Evolutionary conservation across 2,329 filamentous ascomycete species (phyloP), one percentile per base, ranked within the genome.

Genomic region (Knufia petricola): DNA sequence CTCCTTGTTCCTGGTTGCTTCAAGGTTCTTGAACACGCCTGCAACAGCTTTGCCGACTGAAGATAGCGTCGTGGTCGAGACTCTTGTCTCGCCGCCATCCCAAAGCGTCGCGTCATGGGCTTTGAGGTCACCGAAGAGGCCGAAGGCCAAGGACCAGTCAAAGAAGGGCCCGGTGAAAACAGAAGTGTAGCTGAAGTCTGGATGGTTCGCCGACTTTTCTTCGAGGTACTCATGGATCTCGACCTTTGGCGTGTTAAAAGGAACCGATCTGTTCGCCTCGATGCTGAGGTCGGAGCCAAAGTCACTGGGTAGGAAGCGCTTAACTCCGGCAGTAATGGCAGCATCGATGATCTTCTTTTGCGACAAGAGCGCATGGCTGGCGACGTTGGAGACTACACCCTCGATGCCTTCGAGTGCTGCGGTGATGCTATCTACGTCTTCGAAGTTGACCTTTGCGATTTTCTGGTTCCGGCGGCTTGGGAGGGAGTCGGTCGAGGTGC

Each of bases 1-100:
- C 3, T 59, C 49, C 1, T 69, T 66, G 57, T 82, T 79, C 59
- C 69, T 50, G 1, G 77, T 80, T 58, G 75, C 70, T 2, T 73
- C 68, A 0, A 67, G 70, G 45, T 78, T 66, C 6, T 57, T 50
- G 1, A 80, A 60, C 1, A 78, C 63, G 0, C 69, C 72, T 0
- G 71, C 69, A 0, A 81, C 66, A 1, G 69, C 73, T 19, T 70
- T 63, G 0, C 61, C 76, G 13, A 80, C 59, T 1, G 67, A 66
- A 0, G 59, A 53, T 0, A 81, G 64, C 0, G 68, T 74, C 0
- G 77, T 76, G 8, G 67, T 48, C 42, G 68, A 74, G 59, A 79
- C 74, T 6, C 61, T 52, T 2, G 54, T 51, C 26, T 78, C 65
- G 0, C 79, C 78, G 1, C 70, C 72, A 50, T 80, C 72, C 49